phyloP scores from a whole-genome alignment of 148 eudicot species.

The Nyssa sinensis region DNA sequence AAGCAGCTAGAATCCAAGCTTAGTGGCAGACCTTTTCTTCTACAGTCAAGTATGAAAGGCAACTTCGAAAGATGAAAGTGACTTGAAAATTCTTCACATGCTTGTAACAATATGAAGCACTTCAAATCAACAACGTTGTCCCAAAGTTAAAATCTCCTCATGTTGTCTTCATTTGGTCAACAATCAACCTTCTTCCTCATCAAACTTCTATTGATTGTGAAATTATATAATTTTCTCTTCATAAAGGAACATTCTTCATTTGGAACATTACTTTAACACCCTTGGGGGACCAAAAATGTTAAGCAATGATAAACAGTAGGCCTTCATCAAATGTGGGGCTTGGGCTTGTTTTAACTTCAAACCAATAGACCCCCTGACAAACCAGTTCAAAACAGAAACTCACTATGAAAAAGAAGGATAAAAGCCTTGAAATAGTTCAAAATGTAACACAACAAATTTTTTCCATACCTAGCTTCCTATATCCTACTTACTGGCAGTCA shows the following conservation, averaged over 20 bases:
- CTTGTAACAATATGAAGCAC: no score
- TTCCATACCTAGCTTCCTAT: not conserved
- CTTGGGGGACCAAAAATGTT: constrained; percentile 49
- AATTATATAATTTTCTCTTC: no score
- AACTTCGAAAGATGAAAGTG: no score
- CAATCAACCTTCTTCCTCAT: no score
- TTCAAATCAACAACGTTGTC: no score
- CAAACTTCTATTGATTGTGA: no score
- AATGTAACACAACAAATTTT: not conserved
- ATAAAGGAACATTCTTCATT: constrained; percentile 65
- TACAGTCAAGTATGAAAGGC: no score
- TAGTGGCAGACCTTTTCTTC: no score
- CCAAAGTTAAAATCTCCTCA: no score
- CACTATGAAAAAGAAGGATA: constrained; percentile 34
- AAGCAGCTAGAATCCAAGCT: constrained; percentile 39
- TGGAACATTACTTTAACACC: constrained; percentile 48
- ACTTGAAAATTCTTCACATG: no score
- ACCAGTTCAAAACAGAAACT: constrained; percentile 63
- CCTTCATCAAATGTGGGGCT: constrained; percentile 85
- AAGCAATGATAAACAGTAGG: constrained; percentile 53
- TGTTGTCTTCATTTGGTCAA: no score
- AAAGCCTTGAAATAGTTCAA: constrained; percentile 13
- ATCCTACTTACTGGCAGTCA: not conserved
- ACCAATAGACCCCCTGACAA: constrained; percentile 90
- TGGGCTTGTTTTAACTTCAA: constrained; percentile 79